phyloP scores from a whole-genome alignment of 768 basidiomycete genomes.

The Artomyces pyxidatus region DNA sequence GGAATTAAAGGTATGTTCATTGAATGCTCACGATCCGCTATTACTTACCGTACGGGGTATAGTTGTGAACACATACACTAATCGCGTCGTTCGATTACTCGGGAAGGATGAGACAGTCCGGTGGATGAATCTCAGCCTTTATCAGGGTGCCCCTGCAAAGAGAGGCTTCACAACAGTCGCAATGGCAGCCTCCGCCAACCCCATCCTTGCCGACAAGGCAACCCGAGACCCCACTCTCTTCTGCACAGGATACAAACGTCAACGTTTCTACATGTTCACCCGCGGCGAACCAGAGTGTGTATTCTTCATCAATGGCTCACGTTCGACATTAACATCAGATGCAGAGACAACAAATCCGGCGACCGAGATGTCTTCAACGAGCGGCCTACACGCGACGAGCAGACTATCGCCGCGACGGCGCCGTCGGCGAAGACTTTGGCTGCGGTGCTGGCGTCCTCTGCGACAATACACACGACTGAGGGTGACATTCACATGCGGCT shows the following conservation, averaged over 20 bases:
- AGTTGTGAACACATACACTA: conserved; percentile 95
- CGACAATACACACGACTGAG: conserved; percentile 90
- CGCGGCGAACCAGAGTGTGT: conserved; percentile 83
- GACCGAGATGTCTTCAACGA: conserved; percentile 99
- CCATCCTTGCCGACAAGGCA: conserved; percentile 80
- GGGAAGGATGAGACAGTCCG: conserved; percentile 93
- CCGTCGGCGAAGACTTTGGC: conserved; percentile 43
- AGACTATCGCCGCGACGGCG: conserved; percentile 68
- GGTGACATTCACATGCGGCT: conserved; percentile 88
- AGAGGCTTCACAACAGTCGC: conserved; percentile 79
- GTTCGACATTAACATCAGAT: background rate
- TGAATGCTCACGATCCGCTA: background rate
- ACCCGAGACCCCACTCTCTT: conserved; percentile 86
- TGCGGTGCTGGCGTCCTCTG: conserved; percentile 66
- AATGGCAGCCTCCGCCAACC: conserved; percentile 95
- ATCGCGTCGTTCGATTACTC: conserved; percentile 78
- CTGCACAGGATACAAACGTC: conserved; percentile 88
- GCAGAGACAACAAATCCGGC: conserved; percentile 73
- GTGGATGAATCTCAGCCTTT: conserved; percentile 81
- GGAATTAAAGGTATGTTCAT: conserved; percentile 78
- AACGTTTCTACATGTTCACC: conserved; percentile 92
- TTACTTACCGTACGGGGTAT: background rate
- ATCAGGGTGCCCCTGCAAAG: conserved; percentile 92
- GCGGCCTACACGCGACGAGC: conserved; percentile 92
- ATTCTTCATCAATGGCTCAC: no score